phyloP scores from a whole-genome alignment of 768 basidiomycete species.

The Xerocomellus amylosporus region DNA sequence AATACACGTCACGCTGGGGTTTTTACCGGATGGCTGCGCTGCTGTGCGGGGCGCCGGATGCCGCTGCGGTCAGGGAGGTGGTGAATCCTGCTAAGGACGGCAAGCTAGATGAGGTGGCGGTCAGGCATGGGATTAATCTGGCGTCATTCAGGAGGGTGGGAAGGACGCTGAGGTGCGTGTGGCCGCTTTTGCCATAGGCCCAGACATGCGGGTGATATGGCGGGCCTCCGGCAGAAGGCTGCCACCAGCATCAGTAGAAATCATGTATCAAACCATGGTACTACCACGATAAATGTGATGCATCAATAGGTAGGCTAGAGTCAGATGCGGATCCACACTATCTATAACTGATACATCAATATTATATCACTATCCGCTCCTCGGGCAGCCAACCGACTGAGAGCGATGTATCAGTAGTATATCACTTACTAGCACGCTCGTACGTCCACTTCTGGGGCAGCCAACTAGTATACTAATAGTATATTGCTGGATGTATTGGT shows the following conservation, averaged over 20 bases:
- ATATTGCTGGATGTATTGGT: too few species aligned
- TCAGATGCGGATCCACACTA: too few species aligned
- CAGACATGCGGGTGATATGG: slow-evolving; percentile 3
- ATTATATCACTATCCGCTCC: not conserved
- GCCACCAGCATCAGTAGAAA: not conserved
- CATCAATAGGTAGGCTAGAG: too few species aligned
- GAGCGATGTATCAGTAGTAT: not conserved
- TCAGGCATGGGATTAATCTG: slow-evolving; percentile 4
- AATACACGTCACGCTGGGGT: slow-evolving; percentile 8
- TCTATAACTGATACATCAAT: too few species aligned
- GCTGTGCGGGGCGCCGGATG: slow-evolving; percentile 5
- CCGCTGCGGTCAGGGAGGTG: slow-evolving; percentile 5
- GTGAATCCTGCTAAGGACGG: slow-evolving; percentile 6
- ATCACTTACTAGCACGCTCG: not conserved
- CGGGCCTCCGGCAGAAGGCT: not conserved
- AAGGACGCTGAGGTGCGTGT: slow-evolving; percentile 5
- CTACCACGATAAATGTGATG: too few species aligned
- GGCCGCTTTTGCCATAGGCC: slow-evolving; percentile 8
- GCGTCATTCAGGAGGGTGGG: slow-evolving; percentile 4
- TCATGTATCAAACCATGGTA: too few species aligned
- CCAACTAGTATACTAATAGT: too few species aligned
- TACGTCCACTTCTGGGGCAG: not conserved
- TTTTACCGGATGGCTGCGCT: slow-evolving; percentile 7
- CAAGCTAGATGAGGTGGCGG: slow-evolving; percentile 4
- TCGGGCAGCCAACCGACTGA: too few species aligned